Conservation (phyloP, 2,329 filamentous ascomycete genomes). For the Trichophaea hybrida region DNA sequence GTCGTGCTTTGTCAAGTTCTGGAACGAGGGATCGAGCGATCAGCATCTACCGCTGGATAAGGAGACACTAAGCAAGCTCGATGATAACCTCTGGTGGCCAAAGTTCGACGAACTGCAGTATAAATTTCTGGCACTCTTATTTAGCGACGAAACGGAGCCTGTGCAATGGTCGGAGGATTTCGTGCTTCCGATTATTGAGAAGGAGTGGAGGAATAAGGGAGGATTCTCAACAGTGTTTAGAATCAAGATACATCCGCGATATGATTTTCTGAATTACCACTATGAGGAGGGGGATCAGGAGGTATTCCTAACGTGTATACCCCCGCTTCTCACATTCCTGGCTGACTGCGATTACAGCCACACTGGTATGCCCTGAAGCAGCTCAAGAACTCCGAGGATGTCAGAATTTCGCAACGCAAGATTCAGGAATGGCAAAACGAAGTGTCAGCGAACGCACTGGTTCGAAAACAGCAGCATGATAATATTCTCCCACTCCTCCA, state of each 20-base stretch:
- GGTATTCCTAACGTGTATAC: constrained; percentile 1
- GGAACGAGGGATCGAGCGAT: constrained; percentile 7
- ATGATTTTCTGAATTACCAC: background rate
- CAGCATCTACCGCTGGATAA: constrained; percentile 8
- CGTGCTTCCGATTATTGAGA: background rate
- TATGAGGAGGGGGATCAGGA: constrained; percentile 3
- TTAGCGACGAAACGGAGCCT: background rate
- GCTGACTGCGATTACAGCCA: background rate
- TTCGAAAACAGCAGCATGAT: constrained; percentile 13
- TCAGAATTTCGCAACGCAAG: constrained; percentile 5
- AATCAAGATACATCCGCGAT: background rate
- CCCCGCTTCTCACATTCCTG: background rate
- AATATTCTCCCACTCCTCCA: constrained; percentile 25
- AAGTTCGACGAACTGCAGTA: constrained; percentile 12
- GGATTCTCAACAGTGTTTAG: background rate
- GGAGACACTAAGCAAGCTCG: constrained; percentile 1
- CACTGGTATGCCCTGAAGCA: background rate
- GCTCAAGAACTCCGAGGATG: constrained; percentile 4
- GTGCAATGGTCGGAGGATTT: background rate
- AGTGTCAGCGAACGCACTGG: background rate
- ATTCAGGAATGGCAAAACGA: constrained; percentile 10
- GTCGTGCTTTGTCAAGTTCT: constrained; percentile 9
- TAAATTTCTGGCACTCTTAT: constrained; percentile 9
- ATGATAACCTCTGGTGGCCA: constrained; percentile 3
- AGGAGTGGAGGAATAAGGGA: background rate